These are phyloP conservation scores for Kokia cookei DNA, from an alignment of 441 rosid genomes.

Conservation along the genomic window DNA sequence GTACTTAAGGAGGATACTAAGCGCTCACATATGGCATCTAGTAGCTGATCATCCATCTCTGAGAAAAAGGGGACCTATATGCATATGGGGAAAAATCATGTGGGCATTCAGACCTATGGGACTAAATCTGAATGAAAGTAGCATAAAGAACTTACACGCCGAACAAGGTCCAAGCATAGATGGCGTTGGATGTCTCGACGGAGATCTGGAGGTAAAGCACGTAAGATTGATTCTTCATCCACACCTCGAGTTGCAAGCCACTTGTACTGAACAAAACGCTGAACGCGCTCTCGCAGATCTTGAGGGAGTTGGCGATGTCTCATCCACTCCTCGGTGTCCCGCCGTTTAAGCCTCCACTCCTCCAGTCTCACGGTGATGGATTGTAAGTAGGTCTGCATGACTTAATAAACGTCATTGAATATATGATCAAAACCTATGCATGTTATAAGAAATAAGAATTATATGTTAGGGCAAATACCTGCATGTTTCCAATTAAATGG, in stretches of 20 bases:
- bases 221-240: conserved; percentile 77
- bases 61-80: conserved; percentile 83
- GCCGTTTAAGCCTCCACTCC: conserved; percentile 85
- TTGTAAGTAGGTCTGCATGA: conserved; percentile 72
- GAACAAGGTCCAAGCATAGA: conserved; percentile 89
- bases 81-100: not conserved
- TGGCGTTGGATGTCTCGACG: conserved; percentile 85
- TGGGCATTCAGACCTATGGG: not conserved
- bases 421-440: not conserved
- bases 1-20: conserved; percentile 72
- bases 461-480: conserved; percentile 33
- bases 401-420: not conserved
- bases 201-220: conserved; percentile 64
- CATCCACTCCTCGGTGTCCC: conserved; percentile 99
- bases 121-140: not conserved
- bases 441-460: not conserved
- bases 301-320: conserved; percentile 78
- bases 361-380: conserved; percentile 93
- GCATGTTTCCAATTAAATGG: conserved; percentile 92
- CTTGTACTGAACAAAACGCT: conserved; percentile 75
- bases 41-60: conserved; percentile 88
- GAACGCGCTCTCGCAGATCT: conserved; percentile 54
- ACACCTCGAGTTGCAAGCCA: conserved; percentile 92
- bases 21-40: conserved; percentile 89
- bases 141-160: conserved; percentile 49